A percentile compares a stretch with the other conserved stretches of the same genome.
Evolutionary conservation across 352 stramenopile genomes (phyloP).

Genomic region (Blastocystis sp.): DNA sequence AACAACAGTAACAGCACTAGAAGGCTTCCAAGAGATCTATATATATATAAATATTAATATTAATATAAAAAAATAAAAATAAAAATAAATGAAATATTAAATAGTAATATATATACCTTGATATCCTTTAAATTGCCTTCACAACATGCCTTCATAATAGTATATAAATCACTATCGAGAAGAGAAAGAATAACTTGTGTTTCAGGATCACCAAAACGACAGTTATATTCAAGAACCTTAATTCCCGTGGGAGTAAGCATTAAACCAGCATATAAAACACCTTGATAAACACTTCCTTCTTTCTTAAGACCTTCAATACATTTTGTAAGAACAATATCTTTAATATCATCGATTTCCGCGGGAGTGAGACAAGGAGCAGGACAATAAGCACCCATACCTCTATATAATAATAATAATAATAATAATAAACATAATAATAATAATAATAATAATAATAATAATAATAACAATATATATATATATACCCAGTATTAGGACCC

Average conservation of each 20-base stretch:
- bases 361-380: slow-evolving; percentile 80
- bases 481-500: slow-evolving; percentile 82
- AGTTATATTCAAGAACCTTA: slow-evolving; percentile 97
- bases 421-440: too few relatives aligned
- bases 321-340: slow-evolving; percentile 47
- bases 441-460: too few relatives aligned
- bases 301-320: slow-evolving; percentile 65
- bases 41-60: too few relatives aligned
- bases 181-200: slow-evolving; percentile 90
- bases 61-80: too few relatives aligned
- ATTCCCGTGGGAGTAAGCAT: slow-evolving; percentile 66
- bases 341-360: slow-evolving; percentile 67
- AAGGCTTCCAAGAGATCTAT: slow-evolving; percentile 61
- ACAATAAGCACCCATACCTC: slow-evolving; percentile 90
- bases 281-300: slow-evolving; percentile 87
- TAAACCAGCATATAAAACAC: slow-evolving; percentile 92
- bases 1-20: slow-evolving; percentile 75
- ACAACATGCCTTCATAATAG: slow-evolving; percentile 82
- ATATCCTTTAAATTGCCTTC: slow-evolving; percentile 53
- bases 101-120: too few relatives aligned
- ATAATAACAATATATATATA: not conserved
- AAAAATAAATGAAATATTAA: too few relatives aligned
- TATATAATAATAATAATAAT: too few relatives aligned
- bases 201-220: slow-evolving; percentile 94
- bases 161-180: slow-evolving; percentile 78